phyloP scores from a whole-genome alignment of 2,329 filamentous ascomycete genomes.

The Penicillium sp. region DNA sequence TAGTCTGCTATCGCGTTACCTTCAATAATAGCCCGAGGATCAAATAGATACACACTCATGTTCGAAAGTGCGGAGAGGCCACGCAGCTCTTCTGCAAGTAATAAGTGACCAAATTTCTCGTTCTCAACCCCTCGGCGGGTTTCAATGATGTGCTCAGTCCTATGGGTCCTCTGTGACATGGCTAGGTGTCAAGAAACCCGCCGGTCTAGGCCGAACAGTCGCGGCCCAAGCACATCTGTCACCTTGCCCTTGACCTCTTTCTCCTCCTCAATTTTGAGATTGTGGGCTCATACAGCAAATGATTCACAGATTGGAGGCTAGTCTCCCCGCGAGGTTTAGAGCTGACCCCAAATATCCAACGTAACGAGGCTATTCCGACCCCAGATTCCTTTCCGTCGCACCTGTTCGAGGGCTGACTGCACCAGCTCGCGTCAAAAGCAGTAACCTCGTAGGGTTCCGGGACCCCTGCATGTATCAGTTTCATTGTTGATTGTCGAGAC shows the following conservation, averaged over 20 bases:
- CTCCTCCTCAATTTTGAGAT: slow-evolving; percentile 3
- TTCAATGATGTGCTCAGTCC: slow-evolving; percentile 12
- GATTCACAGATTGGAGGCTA: neutral
- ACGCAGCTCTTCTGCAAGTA: neutral
- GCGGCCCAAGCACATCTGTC: slow-evolving; percentile 15
- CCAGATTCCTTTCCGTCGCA: neutral
- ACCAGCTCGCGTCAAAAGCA: slow-evolving; percentile 3
- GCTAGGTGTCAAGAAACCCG: slow-evolving; percentile 16
- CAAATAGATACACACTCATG: neutral
- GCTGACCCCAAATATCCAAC: neutral
- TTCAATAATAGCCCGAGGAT: neutral
- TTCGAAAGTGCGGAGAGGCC: neutral
- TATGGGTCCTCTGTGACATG: slow-evolving; percentile 18
- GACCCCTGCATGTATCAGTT: slow-evolving; percentile 1
- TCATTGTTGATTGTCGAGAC: neutral
- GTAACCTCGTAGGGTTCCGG: neutral
- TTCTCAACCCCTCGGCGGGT: neutral
- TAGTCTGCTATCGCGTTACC: neutral
- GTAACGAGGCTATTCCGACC: neutral
- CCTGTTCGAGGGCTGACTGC: slow-evolving; percentile 13
- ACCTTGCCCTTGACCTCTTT: neutral
- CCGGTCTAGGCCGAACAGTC: slow-evolving; percentile 16
- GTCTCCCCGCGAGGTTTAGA: neutral
- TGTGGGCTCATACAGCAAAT: neutral
- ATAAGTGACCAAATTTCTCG: neutral